These are phyloP conservation scores for Raddia distichophylla DNA, from an alignment of 176 grass and related monocot genomes.

Conservation along the genomic window DNA sequence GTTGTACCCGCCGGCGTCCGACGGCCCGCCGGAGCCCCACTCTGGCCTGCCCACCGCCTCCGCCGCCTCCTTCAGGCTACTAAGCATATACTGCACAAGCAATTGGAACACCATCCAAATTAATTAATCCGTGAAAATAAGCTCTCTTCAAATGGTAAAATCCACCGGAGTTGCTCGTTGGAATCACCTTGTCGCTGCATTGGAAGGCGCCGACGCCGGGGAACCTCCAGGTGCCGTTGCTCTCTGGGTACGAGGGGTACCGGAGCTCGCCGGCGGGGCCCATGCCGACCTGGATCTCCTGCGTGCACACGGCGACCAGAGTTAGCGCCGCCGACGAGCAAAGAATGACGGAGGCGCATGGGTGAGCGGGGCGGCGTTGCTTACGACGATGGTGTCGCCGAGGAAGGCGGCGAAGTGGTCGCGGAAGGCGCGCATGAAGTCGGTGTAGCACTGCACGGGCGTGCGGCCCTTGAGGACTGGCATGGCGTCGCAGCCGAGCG, in stretches of 20 bases:
- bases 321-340: neutral
- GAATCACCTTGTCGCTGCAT: conserved; percentile 68
- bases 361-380: neutral
- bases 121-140: too few species aligned
- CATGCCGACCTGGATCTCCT: conserved; percentile 92
- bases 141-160: too few species aligned
- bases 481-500: conserved; percentile 72
- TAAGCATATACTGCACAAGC: conserved; percentile 53
- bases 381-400: conserved; percentile 71
- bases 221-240: conserved; percentile 68
- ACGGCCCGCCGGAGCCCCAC: conserved; percentile 54
- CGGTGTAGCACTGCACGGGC: conserved; percentile 83
- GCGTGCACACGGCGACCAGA: neutral
- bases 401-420: conserved; percentile 67
- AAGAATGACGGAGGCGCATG: neutral
- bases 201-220: conserved; percentile 85
- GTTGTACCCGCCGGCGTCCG: conserved; percentile 70
- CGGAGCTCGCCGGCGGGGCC: conserved; percentile 82
- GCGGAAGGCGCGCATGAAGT: conserved; percentile 88
- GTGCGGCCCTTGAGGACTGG: conserved; percentile 79
- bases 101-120: neutral
- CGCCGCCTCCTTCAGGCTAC: conserved; percentile 60
- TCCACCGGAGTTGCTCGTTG: neutral
- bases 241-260: conserved; percentile 84
- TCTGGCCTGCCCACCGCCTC: conserved; percentile 53